phyloP scores from a whole-genome alignment of 768 basidiomycete species.

The Termitomyces titanicus region DNA sequence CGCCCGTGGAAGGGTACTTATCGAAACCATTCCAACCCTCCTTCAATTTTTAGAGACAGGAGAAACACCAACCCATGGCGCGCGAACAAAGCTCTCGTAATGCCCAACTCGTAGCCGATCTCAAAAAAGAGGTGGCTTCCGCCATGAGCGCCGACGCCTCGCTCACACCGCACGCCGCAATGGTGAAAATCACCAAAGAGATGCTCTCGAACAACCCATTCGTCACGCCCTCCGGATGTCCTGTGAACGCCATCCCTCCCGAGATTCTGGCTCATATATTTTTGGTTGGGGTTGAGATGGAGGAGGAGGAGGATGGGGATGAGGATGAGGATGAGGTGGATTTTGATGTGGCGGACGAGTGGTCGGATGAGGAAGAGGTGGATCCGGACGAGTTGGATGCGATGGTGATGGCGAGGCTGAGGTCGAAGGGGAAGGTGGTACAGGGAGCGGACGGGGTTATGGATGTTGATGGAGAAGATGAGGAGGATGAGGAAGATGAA shows the following conservation, averaged over 20 bases:
- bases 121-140: slow-evolving; percentile 20
- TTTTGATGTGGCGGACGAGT: slow-evolving; percentile 25
- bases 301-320: slow-evolving; percentile 29
- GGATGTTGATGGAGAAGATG: slow-evolving; percentile 14
- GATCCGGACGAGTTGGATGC: slow-evolving; percentile 10
- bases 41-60: neutral
- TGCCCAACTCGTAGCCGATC: slow-evolving; percentile 20
- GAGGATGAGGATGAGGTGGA: slow-evolving; percentile 30
- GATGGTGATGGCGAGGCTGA: slow-evolving; percentile 4
- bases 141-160: slow-evolving; percentile 25
- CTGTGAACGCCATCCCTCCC: slow-evolving; percentile 49
- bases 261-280: slow-evolving; percentile 59
- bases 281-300: slow-evolving; percentile 36
- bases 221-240: slow-evolving; percentile 44
- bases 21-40: neutral
- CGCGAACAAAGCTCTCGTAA: slow-evolving; percentile 19
- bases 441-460: slow-evolving; percentile 19
- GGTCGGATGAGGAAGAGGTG: slow-evolving; percentile 21
- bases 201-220: slow-evolving; percentile 46
- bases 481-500: slow-evolving; percentile 7
- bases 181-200: slow-evolving; percentile 28
- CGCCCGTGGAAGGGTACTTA: neutral
- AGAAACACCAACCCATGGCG: slow-evolving; percentile 13
- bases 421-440: slow-evolving; percentile 16
- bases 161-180: slow-evolving; percentile 26